Evolutionary conservation across 345 rosid genomes (phyloP), one percentile per base, ranked within the genome.

Genomic region (Gossypium bickii): DNA sequence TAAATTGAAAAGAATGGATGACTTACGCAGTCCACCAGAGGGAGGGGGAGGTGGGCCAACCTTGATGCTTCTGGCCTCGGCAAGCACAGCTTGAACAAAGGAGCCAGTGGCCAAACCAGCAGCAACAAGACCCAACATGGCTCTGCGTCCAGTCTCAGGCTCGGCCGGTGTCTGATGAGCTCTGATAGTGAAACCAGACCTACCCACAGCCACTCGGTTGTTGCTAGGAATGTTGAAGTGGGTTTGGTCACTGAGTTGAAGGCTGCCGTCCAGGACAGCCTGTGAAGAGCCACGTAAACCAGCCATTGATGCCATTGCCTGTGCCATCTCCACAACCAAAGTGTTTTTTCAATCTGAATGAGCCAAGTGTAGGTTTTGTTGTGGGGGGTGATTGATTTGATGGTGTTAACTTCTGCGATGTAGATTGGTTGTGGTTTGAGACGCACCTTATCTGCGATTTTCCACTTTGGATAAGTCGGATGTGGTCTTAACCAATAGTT

Each of bases 21-120:
- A 87, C 97, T 88, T 87, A 94, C 98, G 88, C 64, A 94, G 86
- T 41, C 98, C 97, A 25, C 97, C 98, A 44, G 97, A 92, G 29
- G 92, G 98, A 41, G 91, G 86, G 2, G 98, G 98, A 73, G 97
- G 93, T 18, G 92, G 89, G 56, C 98, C 98, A 15, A 94, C 77
- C 79, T 88, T 92, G 88, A 94, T 94, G 24, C 97, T 66, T 38
- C 7, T 59, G 75, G 86, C 90, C 1, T 83, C 97, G 9, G 98
- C 99, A n/a, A 91, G 83, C n/a, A 91, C 97, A 45, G 86, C 91
- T 65, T 86, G 88, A 75, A 84, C 98, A 58, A 89, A 85, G 34
- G 97, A 87, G 2, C 91, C 89, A 0, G 93, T 79, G 11, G 88
- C 96, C 73, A 92, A 78, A 64, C 93, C 91, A 41, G 84, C 82